Evolutionary conservation across 1,284 basidiomycete genomes (phyloP).

Genomic region (Apiotrichum domesticum): DNA sequence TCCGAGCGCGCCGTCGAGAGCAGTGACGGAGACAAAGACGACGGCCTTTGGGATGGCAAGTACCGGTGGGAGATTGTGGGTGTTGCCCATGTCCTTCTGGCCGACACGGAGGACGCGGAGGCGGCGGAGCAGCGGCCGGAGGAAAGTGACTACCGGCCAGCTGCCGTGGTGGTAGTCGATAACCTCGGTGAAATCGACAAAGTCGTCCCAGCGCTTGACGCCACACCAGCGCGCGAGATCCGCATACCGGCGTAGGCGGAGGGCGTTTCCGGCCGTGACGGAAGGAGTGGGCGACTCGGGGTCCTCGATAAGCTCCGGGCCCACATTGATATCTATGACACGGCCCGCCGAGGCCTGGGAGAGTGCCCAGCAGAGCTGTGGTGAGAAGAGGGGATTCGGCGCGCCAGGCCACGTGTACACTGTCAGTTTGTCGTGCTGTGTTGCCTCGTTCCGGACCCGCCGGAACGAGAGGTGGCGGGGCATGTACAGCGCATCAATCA

Average conservation of each 20-base stretch:
- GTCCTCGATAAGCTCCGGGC: too few species aligned
- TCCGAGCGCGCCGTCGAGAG: background rate
- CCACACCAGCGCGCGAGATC: too few species aligned
- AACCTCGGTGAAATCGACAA: background rate
- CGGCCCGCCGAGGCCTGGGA: background rate
- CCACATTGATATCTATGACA: too few species aligned
- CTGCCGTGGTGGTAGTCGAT: background rate
- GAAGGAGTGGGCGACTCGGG: too few species aligned
- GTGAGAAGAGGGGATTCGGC: background rate
- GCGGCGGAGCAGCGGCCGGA: background rate
- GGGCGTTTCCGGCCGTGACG: too few species aligned
- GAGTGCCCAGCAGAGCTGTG: background rate
- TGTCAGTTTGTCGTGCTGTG: background rate
- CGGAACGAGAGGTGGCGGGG: background rate
- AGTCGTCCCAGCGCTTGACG: background rate
- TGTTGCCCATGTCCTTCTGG: background rate
- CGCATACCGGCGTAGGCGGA: too few species aligned
- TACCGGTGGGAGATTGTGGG: too few species aligned
- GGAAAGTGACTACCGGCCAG: background rate
- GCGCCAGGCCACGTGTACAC: background rate
- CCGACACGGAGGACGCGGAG: background rate
- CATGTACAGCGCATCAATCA: background rate
- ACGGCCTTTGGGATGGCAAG: background rate
- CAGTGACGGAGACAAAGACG: background rate
- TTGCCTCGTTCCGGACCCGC: background rate